Percentiles rank a stretch among this genome's conserved stretches.
phyloP scores from a whole-genome alignment of 306 rosid species.

The Purshia tridentata region DNA sequence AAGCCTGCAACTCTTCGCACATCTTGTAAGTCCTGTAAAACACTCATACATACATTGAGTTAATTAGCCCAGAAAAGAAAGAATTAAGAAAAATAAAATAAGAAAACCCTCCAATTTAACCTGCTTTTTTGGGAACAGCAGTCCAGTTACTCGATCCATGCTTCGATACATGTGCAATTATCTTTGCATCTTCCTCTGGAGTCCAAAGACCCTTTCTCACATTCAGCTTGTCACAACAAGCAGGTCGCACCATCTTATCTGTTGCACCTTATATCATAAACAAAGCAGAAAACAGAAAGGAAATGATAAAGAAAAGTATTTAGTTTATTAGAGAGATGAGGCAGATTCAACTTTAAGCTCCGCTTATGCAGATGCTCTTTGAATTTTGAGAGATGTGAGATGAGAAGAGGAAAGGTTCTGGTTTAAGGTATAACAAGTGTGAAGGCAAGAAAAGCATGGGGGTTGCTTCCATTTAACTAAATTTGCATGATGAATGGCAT shows the following conservation, averaged over 20 bases:
- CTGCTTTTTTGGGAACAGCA: conserved; percentile 64
- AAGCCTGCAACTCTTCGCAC: conserved; percentile 75
- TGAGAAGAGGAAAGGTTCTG: conserved; percentile 30
- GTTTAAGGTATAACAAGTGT: conserved; percentile 56
- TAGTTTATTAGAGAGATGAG: conserved; percentile 9
- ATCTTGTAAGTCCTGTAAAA: conserved; percentile 60
- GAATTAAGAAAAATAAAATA: background rate
- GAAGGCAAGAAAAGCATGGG: conserved; percentile 77
- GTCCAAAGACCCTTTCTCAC: conserved; percentile 51
- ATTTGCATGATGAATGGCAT: conserved; percentile 52
- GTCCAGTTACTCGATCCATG: conserved; percentile 64
- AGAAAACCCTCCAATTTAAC: conserved; percentile 25
- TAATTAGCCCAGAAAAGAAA: background rate
- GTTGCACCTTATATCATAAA: background rate
- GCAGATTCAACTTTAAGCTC: conserved; percentile 16
- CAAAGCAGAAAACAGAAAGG: background rate
- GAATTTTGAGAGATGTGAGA: conserved; percentile 31
- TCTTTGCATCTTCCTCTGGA: conserved; percentile 62
- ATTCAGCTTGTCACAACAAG: conserved; percentile 53
- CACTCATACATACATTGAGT: conserved; percentile 9
- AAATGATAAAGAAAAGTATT: conserved; percentile 10
- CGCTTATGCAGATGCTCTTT: conserved; percentile 37
- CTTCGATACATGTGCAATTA: conserved; percentile 49
- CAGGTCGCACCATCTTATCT: conserved; percentile 60
- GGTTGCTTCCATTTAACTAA: conserved; percentile 49